phyloP scores from a whole-genome alignment of 2,329 filamentous ascomycete genomes.

The Talaromyces sp. region DNA sequence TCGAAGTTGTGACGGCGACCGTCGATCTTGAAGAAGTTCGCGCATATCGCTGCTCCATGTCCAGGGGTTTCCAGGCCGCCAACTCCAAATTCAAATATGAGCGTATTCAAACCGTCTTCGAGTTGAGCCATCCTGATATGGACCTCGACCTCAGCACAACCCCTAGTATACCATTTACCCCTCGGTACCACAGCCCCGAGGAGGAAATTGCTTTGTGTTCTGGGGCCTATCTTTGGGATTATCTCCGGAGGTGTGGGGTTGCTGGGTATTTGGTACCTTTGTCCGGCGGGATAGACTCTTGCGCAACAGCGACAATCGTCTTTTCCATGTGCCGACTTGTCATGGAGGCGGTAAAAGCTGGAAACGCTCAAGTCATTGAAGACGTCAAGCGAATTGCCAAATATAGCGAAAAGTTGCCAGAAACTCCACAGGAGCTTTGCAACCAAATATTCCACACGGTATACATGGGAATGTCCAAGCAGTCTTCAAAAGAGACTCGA shows the following conservation, averaged over 20 bases:
- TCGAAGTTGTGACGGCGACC: slow-evolving; percentile 59
- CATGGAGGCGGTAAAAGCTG: slow-evolving; percentile 18
- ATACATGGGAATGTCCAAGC: slow-evolving; percentile 64
- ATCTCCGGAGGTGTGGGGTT: slow-evolving; percentile 21
- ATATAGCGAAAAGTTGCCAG: slow-evolving; percentile 41
- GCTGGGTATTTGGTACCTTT: slow-evolving; percentile 27
- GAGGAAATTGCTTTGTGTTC: slow-evolving; percentile 21
- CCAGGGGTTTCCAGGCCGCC: slow-evolving; percentile 23
- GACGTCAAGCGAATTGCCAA: slow-evolving; percentile 28
- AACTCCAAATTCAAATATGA: slow-evolving; percentile 17
- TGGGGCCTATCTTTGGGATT: slow-evolving; percentile 26
- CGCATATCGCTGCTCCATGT: slow-evolving; percentile 17
- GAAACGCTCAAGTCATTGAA: slow-evolving; percentile 20
- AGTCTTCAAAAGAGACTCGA: slow-evolving; percentile 60
- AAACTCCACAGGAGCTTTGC: slow-evolving; percentile 54
- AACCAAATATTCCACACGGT: slow-evolving; percentile 55
- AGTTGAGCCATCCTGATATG: slow-evolving; percentile 17
- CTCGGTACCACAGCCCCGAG: slow-evolving; percentile 18
- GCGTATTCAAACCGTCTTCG: slow-evolving; percentile 24
- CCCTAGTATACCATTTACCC: slow-evolving; percentile 14
- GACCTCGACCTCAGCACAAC: slow-evolving; percentile 11
- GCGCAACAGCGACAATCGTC: slow-evolving; percentile 25
- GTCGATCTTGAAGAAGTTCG: slow-evolving; percentile 66
- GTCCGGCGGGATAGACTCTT: slow-evolving; percentile 28
- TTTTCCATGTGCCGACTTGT: slow-evolving; percentile 29